Evolutionary conservation across 345 rosid species (phyloP).

Genomic region (Gynandropsis gynandra): DNA sequence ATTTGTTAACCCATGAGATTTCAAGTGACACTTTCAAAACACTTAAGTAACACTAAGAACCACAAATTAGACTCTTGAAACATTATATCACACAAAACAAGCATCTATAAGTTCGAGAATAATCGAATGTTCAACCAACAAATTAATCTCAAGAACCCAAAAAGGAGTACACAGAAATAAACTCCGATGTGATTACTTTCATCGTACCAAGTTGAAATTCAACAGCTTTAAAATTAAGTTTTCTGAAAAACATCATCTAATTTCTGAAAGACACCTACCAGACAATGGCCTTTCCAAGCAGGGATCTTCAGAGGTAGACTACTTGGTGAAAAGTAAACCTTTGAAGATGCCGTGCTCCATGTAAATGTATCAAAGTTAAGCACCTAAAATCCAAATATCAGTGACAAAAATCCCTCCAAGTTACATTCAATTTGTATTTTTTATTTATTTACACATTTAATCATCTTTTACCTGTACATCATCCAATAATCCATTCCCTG

Average conservation of each 20-base stretch:
- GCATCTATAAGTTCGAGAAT: too few species aligned
- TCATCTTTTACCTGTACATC: constrained; percentile 73
- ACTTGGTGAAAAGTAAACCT: constrained; percentile 87
- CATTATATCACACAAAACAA: neutral
- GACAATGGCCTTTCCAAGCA: constrained; percentile 90
- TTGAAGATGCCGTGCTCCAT: constrained; percentile 79
- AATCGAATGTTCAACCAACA: too few species aligned
- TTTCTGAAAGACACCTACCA: too few species aligned
- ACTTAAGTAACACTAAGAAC: too few species aligned
- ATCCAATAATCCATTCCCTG: constrained; percentile 71
- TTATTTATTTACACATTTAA: neutral
- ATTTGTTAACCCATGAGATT: too few species aligned
- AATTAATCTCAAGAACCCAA: too few species aligned
- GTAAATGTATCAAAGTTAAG: constrained; percentile 73
- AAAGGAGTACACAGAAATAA: too few species aligned
- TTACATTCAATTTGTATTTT: neutral
- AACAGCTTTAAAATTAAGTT: neutral
- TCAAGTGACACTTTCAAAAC: too few species aligned
- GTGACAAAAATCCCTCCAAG: neutral
- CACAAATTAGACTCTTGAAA: neutral
- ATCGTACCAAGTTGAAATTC: too few species aligned
- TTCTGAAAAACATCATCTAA: too few species aligned
- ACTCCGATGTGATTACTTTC: too few species aligned
- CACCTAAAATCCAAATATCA: constrained; percentile 37
- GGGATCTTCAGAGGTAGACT: constrained; percentile 91